Base-by-base conservation (phyloP, 2,329 filamentous ascomycete species). In the Blumeria hordei region DNA sequence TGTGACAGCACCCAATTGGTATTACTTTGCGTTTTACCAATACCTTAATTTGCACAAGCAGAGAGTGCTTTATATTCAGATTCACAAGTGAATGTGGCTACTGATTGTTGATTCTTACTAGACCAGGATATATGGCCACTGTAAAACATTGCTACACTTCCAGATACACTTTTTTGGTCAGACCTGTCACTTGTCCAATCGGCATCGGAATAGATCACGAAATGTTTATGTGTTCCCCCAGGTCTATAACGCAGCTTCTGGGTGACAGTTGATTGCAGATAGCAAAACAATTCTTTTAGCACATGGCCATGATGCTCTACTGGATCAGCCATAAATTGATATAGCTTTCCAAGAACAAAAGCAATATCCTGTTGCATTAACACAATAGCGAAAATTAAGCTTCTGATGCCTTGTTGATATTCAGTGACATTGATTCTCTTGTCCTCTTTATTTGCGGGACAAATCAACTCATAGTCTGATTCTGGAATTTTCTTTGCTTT, bases 361-460 rank as follows among this genome's bases (percentile, higher is more conserved):
- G 12, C 16, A 36, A 52, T 52, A 36, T 52, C 49, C 9, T 32
- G 49, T 52, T 34, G 35, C 6, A 34, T 52, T 18, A 52, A n/a
- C n/a, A 36, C 33, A 14, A 36, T 52, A 8, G 49, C 49, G 33
- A 35, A 52, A 3, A 52, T 52, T 32, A 52, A 32, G 49, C 49
- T 52, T 16, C 49, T 34, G 35, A 53, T 53, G 7, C 3, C 50
- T 39, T 53, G 50, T 35, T 53, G 50, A n/a, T 53, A 53, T 18
- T n/a, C n/a, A n/a, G n/a, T n/a, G n/a, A n/a, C n/a, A n/a, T n/a
- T n/a, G n/a, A n/a, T n/a, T n/a, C n/a, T n/a, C n/a, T n/a, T n/a
- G n/a, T n/a, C n/a, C n/a, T n/a, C n/a, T n/a, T n/a, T n/a, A n/a
- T n/a, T n/a, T 45, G 43, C 14, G 10, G 43, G 43, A 45, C 3